Evolutionary conservation across 345 rosid species (phyloP), one percentile per base, ranked within the genome.

Genomic region (Clausena lansium): DNA sequence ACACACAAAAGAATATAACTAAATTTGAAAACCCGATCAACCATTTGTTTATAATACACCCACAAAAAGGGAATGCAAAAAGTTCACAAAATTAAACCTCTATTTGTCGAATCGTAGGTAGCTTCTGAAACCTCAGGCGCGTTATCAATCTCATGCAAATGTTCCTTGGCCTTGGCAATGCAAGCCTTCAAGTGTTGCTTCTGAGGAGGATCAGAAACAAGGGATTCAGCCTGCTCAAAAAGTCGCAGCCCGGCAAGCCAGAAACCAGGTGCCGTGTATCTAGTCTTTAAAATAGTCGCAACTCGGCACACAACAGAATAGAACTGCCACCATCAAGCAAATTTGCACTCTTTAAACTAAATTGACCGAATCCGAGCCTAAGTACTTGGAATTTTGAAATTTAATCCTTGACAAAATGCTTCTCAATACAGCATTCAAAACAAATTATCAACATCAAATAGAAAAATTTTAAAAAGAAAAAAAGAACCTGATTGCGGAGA

Each of bases 181-280:
- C 89, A 93, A 64, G 78, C 81, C 81, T 67, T 90, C 87, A 93
- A 86, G 39, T 89, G 90, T 47, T 78, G 80, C 86, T 90, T 95
- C 85, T 92, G 91, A 4, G 91, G 80, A 60, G 89, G 81, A 71
- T 87, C 87, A 36, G 97, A 80, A 1, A 81, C 85, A 73, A 91
- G 83, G 22, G 79, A 22, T 77, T 84, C 93, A 45, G 94, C 88
- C 57, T 77, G 86, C 83, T 90, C 89, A 72, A 95, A 91, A 72
- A 93, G 91, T 22, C 85, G 86, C 30, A 93, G 80, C 0, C 98
- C 97, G 0, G 95, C 93, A 36, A 82, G 87, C 98, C 99, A 92
- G 84, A 95, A 95, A 4, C 98, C 97, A 13, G 97, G 91, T 32
- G 91, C 90, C 14, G 97, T 95, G 73, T 93, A 85, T 77, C 98